Conservation (phyloP, 2,329 filamentous ascomycete genomes). For the Stachybotrys chartarum region DNA sequence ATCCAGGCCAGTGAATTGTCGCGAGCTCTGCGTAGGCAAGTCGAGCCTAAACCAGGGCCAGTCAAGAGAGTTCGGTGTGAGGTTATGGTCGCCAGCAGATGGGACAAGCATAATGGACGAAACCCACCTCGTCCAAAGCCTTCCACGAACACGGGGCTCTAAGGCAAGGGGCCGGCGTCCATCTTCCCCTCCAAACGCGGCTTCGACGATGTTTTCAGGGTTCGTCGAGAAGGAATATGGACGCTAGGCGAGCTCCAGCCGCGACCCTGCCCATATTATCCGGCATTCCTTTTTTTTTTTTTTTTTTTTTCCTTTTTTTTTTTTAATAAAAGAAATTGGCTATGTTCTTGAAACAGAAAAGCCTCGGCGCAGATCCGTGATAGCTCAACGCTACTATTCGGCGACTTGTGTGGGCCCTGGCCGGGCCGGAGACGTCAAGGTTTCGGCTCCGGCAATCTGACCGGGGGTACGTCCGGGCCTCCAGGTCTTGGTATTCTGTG, state of each 20-base stretch:
- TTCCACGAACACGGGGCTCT: neutral
- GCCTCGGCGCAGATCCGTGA: neutral
- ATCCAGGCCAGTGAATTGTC: conserved; percentile 11
- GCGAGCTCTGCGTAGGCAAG: neutral
- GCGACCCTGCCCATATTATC: too few species aligned
- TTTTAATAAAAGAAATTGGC: neutral
- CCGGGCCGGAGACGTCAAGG: neutral
- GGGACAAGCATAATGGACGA: too few species aligned
- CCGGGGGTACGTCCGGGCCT: neutral
- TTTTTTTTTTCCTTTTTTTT: neutral
- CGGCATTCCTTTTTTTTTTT: too few species aligned
- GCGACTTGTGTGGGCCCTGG: neutral
- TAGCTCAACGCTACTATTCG: conserved; percentile 2
- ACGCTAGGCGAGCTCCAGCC: neutral
- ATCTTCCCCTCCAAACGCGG: neutral
- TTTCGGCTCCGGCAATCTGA: neutral
- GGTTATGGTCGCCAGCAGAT: neutral
- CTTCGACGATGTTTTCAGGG: too few species aligned
- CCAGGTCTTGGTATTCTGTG: neutral
- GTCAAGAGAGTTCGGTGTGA: neutral
- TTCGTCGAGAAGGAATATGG: neutral
- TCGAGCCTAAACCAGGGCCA: neutral
- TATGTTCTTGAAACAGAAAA: neutral
- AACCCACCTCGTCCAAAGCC: too few species aligned
- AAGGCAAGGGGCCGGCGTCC: neutral